Conservation (phyloP, 1,139 yeast genomes). For the Magnusiomyces tetraspermus region DNA sequence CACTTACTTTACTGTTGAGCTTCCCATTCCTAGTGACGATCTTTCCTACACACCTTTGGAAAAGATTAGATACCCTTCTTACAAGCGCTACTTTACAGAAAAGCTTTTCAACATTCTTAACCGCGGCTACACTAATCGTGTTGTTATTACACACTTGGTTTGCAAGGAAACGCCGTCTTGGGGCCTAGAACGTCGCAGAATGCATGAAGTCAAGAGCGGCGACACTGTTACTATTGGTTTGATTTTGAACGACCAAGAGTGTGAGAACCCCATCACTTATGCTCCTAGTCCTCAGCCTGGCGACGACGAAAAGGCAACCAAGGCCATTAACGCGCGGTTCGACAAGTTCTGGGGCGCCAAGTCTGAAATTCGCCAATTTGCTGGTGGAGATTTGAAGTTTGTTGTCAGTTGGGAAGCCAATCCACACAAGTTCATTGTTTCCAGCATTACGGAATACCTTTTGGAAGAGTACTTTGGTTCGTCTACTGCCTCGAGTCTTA, state of each 20-base stretch:
- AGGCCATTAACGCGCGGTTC: conserved; percentile 52
- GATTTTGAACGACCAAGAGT: conserved; percentile 58
- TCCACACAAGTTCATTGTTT: conserved; percentile 52
- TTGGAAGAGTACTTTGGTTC: conserved; percentile 51
- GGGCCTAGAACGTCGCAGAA: conserved; percentile 48
- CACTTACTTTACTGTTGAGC: conserved; percentile 36
- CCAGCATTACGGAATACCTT: conserved; percentile 54
- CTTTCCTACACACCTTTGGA: conserved; percentile 56
- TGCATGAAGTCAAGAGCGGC: conserved; percentile 26
- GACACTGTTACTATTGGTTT: conserved; percentile 46
- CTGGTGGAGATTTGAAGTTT: conserved; percentile 77
- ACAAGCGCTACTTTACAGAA: conserved; percentile 55
- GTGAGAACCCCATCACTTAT: conserved; percentile 71
- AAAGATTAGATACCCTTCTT: conserved; percentile 61
- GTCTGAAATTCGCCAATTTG: conserved; percentile 77
- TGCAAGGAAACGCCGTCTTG: conserved; percentile 24
- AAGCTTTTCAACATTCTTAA: conserved; percentile 51
- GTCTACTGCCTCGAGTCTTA: conserved; percentile 25
- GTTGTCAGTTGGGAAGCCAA: conserved; percentile 73
- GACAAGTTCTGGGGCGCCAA: conserved; percentile 83
- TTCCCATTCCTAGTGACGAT: conserved; percentile 20
- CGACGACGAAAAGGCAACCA: conserved; percentile 34
- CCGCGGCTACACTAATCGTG: conserved; percentile 63
- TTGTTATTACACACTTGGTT: conserved; percentile 18
- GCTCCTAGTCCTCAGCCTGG: conserved; percentile 60